Base-by-base conservation (phyloP, 2,329 filamentous ascomycete genomes). In the Epichloe sylvatica region DNA sequence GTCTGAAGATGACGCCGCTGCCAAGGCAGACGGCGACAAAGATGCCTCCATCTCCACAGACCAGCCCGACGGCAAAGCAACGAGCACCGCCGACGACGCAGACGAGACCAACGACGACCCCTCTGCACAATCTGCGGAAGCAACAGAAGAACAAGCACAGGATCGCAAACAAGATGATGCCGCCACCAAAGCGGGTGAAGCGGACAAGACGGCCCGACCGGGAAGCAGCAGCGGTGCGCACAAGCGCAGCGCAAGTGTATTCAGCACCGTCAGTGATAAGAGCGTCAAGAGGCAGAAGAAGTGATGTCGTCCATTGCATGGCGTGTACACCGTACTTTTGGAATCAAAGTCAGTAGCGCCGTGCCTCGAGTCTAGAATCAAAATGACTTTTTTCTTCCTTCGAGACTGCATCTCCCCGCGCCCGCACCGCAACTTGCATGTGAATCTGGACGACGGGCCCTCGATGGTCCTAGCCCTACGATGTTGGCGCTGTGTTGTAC, bases 191-290 rank as follows among this genome's bases (percentile, higher is more conserved):
- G 39, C 13, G 8, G 43, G 34, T 12, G 50, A 65, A 53, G 13
- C 59, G n/a, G 64, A 61, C 37, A 67, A 58, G 54, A 57, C 54
- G 15, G 52, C 49, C 11, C 60, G 66, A 42, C 67, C 67, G 2
- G 62, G 60, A 13, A 70, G 67, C 53, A 71, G 70, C 53, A 61
- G 67, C 40, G 63, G 62, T 8, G 57, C 67, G 0, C 82, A 84
- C 55, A 94, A 94, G 70, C 77, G 88, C 52, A 92, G 87, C 62
- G 86, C 86, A 1, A 94, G 87, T 63, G 86, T 89, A 34, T 64
- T 94, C 48, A 91, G 86, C 63, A 70, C 73, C 15, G 69, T 70
- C 5, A 88, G 84, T 62, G 82, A 87, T 52, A 78, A 77, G 65
- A 78, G 73, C 56, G 59, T 66, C 3, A 80, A 80, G 62, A 69